Evolutionary conservation across 1,284 basidiomycete genomes (phyloP).

Genomic region (Ganoderma lucidum): DNA sequence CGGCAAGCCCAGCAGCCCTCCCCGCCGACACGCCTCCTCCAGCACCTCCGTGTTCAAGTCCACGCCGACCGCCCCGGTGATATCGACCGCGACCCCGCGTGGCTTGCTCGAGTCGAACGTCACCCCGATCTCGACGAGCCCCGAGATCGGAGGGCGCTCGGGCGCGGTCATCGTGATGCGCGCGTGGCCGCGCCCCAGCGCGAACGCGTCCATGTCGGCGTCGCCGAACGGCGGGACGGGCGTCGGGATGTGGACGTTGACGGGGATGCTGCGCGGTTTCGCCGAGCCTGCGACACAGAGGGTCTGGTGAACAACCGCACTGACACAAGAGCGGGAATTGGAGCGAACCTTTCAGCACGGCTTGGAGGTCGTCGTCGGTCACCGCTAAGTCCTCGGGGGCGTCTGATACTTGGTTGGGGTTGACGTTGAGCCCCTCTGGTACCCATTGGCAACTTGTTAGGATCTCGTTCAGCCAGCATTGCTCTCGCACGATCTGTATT

Average conservation of each 20-base stretch:
- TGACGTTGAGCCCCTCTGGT: slow-evolving; percentile 53
- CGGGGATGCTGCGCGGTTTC: slow-evolving; percentile 63
- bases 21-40: slow-evolving; percentile 55
- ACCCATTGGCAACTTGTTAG: slow-evolving; percentile 65
- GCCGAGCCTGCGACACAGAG: slow-evolving; percentile 50
- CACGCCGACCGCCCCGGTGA: slow-evolving; percentile 64
- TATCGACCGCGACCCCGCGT: slow-evolving; percentile 59
- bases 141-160: slow-evolving; percentile 66
- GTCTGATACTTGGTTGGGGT: slow-evolving; percentile 11
- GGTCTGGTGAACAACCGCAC: too few species aligned
- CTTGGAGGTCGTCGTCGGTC: slow-evolving; percentile 62
- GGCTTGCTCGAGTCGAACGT: slow-evolving; percentile 57
- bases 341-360: slow-evolving; percentile 58
- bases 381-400: slow-evolving; percentile 42
- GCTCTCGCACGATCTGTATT: slow-evolving; percentile 72
- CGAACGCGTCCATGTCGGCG: slow-evolving; percentile 41
- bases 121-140: slow-evolving; percentile 63
- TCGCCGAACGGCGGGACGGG: slow-evolving; percentile 27
- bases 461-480: slow-evolving; percentile 81
- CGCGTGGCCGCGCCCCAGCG: slow-evolving; percentile 44
- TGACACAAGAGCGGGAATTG: neutral
- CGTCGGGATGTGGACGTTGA: slow-evolving; percentile 62
- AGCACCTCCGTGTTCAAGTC: slow-evolving; percentile 57
- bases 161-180: slow-evolving; percentile 60
- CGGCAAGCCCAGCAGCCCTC: slow-evolving; percentile 46